phyloP scores from a whole-genome alignment of 2,329 filamentous ascomycete species.

The Apiospora arundinis region DNA sequence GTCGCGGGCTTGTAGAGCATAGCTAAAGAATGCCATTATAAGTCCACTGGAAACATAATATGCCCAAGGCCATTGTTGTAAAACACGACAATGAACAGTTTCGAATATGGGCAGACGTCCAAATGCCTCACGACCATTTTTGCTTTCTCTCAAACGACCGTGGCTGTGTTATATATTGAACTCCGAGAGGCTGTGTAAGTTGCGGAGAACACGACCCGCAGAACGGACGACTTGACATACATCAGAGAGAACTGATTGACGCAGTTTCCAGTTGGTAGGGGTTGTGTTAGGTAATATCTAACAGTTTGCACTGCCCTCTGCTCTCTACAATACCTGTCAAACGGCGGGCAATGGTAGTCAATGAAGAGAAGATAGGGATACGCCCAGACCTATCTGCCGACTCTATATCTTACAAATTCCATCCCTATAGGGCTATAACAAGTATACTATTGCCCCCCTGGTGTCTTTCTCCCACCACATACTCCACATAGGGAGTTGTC shows the following conservation, averaged over 20 bases:
- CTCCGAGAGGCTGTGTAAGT: constrained; percentile 7
- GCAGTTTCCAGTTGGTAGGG: background rate
- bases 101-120: background rate
- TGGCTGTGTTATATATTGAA: background rate
- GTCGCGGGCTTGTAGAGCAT: background rate
- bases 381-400: background rate
- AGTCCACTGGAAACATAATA: background rate
- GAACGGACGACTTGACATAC: background rate
- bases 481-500: constrained; percentile 75
- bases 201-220: constrained; percentile 1
- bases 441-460: background rate
- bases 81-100: background rate
- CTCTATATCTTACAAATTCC: background rate
- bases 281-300: background rate
- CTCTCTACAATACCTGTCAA: background rate
- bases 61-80: background rate
- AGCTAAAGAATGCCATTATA: background rate
- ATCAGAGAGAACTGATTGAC: background rate
- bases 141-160: background rate
- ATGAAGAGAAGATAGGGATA: background rate
- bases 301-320: background rate
- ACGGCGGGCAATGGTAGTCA: background rate
- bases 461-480: constrained; percentile 58
- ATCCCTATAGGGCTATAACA: background rate
- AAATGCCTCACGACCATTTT: background rate